A percentile compares a stretch with the other conserved stretches of the same genome.
Evolutionary conservation across 2,329 filamentous ascomycete genomes (phyloP).

Genomic region (Fusarium floridanum): DNA sequence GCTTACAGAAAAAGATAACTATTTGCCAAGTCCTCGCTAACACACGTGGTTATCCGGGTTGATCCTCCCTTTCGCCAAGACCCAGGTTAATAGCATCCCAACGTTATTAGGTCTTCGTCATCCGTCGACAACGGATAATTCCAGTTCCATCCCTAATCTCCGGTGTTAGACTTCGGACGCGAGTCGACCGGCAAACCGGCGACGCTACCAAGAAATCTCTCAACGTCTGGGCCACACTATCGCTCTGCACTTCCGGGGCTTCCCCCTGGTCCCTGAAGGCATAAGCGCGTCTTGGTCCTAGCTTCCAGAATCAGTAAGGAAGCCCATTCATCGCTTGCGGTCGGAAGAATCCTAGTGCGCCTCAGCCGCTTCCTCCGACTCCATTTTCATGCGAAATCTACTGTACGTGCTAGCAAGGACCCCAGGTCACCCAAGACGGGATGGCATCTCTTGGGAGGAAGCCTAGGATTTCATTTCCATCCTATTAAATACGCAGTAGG

Average conservation of each 20-base stretch:
- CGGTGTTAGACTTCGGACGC: neutral
- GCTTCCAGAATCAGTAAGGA: constrained; percentile 1
- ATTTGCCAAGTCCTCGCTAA: neutral
- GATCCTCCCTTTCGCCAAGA: neutral
- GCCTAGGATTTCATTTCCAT: neutral
- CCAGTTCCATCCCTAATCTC: constrained; percentile 25
- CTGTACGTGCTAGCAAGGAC: neutral
- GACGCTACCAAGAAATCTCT: constrained; percentile 12
- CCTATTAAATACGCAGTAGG: neutral
- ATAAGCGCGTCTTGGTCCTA: neutral
- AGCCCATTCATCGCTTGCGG: neutral
- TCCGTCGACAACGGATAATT: neutral
- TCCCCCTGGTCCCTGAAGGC: neutral
- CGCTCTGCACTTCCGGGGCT: neutral
- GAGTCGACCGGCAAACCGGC: constrained; percentile 13
- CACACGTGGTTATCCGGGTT: neutral
- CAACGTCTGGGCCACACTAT: neutral
- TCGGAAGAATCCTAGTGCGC: constrained; percentile 4
- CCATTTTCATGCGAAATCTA: neutral
- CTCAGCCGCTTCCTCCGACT: neutral
- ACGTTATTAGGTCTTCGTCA: neutral
- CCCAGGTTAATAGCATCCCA: neutral
- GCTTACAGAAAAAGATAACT: neutral
- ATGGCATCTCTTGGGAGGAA: neutral
- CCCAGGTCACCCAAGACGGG: neutral